Base-by-base conservation (phyloP, 192 early-diverging fungal species). In the Rhizophagus prolifer region DNA sequence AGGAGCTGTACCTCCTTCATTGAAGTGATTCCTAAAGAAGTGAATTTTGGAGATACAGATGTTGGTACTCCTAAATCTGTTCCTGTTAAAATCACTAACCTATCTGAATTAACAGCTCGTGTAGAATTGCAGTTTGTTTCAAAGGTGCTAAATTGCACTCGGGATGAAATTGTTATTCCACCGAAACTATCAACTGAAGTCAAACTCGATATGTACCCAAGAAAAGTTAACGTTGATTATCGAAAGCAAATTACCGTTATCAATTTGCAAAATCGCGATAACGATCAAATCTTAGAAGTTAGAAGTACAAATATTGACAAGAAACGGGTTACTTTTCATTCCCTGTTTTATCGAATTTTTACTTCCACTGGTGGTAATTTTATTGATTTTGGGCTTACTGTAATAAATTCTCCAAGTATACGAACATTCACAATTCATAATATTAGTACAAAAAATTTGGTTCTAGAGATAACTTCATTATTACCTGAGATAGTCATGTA, bases 161-260 rank as follows among this genome's bases (percentile, higher is more conserved):
- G 88, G 2, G 91, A 89, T 28, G 92, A 91, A 38, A 89, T 95
- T 23, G 75, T 84, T 8, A 92, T 98, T 36, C 92, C 93, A 34
- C 92, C 97, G 63, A 88, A 89, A 68, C 88, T 91, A 63, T 88
- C 91, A 25, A 87, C 89, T 19, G 89, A 93, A 50, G 86, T 95
- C 25, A 95, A 95, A 77, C 85, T 99, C 10, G 96, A 99, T 81
- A 94, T 98, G 46, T 98, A 96, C 79, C 97, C 97, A 3, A 92
- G 97, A 16, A 97, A 97, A 80, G 92, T 97, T n/a, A 99, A 99
- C 74, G 93, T 96, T 4, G 95, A 97, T 46, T 99, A 99, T 80
- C 90, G 94, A 63, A 99, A 99, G 79, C 94, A 99, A 83, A 89
- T 99, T 2, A 96, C 95, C 1, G 88, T 99, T 23, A 92, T 95